Evolutionary conservation across 1,284 basidiomycete genomes (phyloP), one percentile per base, ranked within the genome.

Genomic region (Stygiomarasmius scandens): DNA sequence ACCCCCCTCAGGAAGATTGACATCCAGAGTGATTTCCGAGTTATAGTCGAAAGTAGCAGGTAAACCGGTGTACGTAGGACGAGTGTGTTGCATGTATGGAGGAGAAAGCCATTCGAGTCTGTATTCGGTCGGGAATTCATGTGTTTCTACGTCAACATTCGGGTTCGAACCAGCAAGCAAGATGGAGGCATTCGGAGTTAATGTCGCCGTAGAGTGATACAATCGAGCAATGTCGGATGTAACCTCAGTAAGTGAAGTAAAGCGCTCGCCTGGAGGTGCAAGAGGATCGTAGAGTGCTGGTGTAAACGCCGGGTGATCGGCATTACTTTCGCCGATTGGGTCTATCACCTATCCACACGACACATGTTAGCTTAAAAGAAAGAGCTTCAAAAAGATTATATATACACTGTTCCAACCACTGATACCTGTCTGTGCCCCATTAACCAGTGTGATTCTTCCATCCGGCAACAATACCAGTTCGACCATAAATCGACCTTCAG

Each of bases 391-490:
- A 76, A 74, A 58, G 77, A n/a, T 77, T 19, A 68, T 72, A 62
- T 80, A 75, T 3, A n/a, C n/a, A n/a, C n/a, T n/a, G n/a, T n/a
- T n/a, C n/a, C n/a, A n/a, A n/a, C 81, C 81, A 11, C 79, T 80
- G 61, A 77, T 74, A 16, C 81, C 81, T 1, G 71, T 71, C 22
- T 64, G 53, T 0, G 68, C 80, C 23, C 78, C 82, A 64, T 81
- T 83, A 44, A 75, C 69, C 58, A 84, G 76, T 38, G 82, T 63
- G 10, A 83, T 64, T 61, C 78, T 72, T 3, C 82, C 83, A 60
- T 80, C 79, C 0, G 84, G 84, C 16, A 83, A 69, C 27, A 83
- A 73, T 25, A 85, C 62, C 41, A 78, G 69, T 63, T 79, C 77
- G 2, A 74, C 73, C 81, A 84, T 82, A 19, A 75, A 72, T 10